Base-by-base conservation (phyloP, 225 moss, liverwort and hornwort genomes). In the Anthoceros angustus region DNA sequence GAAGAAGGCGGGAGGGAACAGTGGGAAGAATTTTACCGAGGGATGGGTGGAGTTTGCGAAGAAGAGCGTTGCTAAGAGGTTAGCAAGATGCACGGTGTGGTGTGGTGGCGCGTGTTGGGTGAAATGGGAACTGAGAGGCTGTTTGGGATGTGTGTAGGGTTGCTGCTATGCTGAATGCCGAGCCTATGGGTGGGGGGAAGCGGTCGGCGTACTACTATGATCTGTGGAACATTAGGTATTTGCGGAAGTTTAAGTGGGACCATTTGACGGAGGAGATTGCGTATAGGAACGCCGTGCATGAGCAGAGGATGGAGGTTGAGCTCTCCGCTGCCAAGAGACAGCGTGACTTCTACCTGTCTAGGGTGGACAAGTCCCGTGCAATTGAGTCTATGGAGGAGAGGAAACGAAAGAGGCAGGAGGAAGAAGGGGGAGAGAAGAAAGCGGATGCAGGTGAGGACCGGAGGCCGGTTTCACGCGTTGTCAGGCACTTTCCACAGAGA, bases 41-140 rank as follows among this genome's bases (percentile, higher is more conserved):
- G 98, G 98, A 88, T 98, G 98, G 98, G 89, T 98, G 68, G 98
- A 98, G 64, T 89, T 98, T 38, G 84, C 82, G 68, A 92, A 92
- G 71, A 98, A 92, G 64, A 84, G 98, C 75, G 92, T 86, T 72
- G 92, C 98, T 5, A 92, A 92, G 39, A 80, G 77, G 49, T 50
- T 50, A 16, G 49, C 7, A 50, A 14, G 16, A 5, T 50, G 15
- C 49, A 5, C 49, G n/a, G n/a, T 20, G 4, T 20, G 5, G 49
- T 4, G 49, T 50, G 5, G 16, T 14, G 5, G 49, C 20, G 49
- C 16, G 16, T 50, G 49, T 50, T 5, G 49, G 20, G 15, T 50
- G 7, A 14, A 20, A 14, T 14, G 4, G 20, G 49, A 50, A 50
- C 49, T 14, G 8, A 5, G 5, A 16, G 49, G 49, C 20, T 20